These are phyloP conservation scores for Solanum sparsipilum DNA, from an alignment of 257 asterid species.

Conservation along the genomic window DNA sequence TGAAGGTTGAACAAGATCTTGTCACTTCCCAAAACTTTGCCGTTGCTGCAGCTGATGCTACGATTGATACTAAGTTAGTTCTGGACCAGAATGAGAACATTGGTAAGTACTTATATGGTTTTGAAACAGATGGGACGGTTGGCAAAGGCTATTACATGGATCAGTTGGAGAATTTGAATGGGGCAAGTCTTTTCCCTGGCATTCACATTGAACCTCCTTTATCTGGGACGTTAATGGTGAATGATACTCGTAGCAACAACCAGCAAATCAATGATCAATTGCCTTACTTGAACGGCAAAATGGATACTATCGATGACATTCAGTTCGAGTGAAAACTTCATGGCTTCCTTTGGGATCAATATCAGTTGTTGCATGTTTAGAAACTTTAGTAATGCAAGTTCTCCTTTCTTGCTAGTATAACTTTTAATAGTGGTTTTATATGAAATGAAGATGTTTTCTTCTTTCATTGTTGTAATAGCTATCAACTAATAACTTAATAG, in stretches of 20 bases:
- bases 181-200: not conserved
- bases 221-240: not conserved
- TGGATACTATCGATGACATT: not conserved
- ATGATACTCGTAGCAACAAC: not conserved
- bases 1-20: not conserved
- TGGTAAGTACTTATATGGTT: not conserved
- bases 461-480: not conserved
- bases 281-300: not conserved
- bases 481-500: not conserved
- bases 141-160: not conserved
- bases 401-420: not conserved
- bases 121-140: not conserved
- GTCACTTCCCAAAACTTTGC: not conserved
- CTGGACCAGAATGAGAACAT: not conserved
- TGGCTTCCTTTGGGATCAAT: not conserved
- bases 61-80: not conserved
- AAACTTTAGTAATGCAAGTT: not conserved
- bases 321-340: not conserved
- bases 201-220: not conserved
- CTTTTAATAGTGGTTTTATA: not conserved
- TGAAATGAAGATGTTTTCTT: not conserved
- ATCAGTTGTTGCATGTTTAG: not conserved
- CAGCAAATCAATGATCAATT: not conserved
- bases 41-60: not conserved
- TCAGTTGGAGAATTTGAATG: not conserved